Conservation (phyloP, 345 rosid species). For the Boechera retrofracta region DNA sequence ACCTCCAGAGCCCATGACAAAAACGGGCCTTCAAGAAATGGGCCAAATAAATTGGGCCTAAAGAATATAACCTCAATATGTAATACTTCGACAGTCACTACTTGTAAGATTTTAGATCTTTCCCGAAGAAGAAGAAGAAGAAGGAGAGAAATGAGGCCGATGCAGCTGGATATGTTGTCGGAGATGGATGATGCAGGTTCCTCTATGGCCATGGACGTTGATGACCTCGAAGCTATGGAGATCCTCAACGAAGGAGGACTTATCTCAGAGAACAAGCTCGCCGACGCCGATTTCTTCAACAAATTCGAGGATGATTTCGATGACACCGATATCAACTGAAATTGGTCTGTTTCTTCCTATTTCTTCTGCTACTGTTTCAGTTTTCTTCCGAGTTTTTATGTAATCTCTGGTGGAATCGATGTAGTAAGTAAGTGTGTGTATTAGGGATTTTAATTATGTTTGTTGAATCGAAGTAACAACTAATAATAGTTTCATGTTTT, state of each 20-base stretch:
- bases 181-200: conserved; percentile 79
- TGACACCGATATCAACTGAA: conserved; percentile 83
- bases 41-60: background rate
- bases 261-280: conserved; percentile 69
- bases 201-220: conserved; percentile 87
- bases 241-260: conserved; percentile 73
- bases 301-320: conserved; percentile 87
- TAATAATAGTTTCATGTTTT: too few relatives aligned
- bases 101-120: background rate
- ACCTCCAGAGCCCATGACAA: background rate
- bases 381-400: too few relatives aligned
- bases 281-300: conserved; percentile 93
- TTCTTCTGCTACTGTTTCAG: background rate
- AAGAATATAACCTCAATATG: background rate
- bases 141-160: conserved; percentile 60
- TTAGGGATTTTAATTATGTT: background rate
- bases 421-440: background rate
- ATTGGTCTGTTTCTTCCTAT: background rate
- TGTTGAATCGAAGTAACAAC: background rate
- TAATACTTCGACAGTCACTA: background rate
- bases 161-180: conserved; percentile 69
- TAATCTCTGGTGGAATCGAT: background rate
- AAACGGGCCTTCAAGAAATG: background rate
- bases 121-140: background rate
- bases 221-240: conserved; percentile 79